A percentile compares a stretch with the other conserved stretches of the same genome.
Conservation (phyloP, 2,329 filamentous ascomycete genomes). For the Colletotrichum incanum region DNA sequence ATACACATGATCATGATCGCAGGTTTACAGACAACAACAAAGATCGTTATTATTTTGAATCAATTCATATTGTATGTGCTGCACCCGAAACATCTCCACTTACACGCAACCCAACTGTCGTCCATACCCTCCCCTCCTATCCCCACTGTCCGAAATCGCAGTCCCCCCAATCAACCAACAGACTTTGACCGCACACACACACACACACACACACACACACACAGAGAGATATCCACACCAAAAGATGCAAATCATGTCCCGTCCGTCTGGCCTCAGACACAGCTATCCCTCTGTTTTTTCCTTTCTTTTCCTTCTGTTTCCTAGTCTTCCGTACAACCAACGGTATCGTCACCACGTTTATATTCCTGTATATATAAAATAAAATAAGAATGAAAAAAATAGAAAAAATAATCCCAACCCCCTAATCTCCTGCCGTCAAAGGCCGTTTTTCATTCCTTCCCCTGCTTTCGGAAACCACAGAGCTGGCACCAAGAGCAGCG, state of each 20-base stretch:
- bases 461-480: background rate
- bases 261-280: constrained; percentile 4
- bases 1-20: too few species aligned
- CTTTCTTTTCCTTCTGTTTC: background rate
- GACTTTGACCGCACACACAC: background rate
- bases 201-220: too few species aligned
- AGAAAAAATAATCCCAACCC: too few species aligned
- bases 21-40: background rate
- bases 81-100: constrained; percentile 1
- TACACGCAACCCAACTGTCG: background rate
- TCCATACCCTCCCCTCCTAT: background rate
- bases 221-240: background rate
- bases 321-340: background rate
- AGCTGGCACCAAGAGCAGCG: background rate
- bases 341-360: background rate
- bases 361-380: too few species aligned
- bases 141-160: background rate
- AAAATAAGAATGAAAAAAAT: background rate
- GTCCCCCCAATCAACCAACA: too few species aligned
- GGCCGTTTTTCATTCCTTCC: background rate
- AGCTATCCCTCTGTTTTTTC: background rate
- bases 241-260: background rate
- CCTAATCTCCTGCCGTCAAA: too few species aligned
- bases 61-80: background rate
- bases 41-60: background rate